These are phyloP conservation scores for Dipteronia dyeriana DNA, from an alignment of 345 rosid genomes.

Conservation along the genomic window DNA sequence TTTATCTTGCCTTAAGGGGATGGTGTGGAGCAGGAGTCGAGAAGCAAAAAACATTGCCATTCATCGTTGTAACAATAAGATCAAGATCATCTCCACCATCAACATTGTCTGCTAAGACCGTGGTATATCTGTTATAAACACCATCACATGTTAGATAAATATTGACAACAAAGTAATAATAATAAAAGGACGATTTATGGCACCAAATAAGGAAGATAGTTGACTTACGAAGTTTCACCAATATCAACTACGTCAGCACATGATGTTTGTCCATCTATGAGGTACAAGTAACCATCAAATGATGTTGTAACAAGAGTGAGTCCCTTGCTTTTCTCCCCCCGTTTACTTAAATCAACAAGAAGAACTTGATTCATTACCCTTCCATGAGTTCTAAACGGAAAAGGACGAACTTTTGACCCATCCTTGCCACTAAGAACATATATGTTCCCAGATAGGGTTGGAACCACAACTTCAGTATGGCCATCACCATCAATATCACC, in stretches of 20 bases:
- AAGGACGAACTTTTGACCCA: conserved; percentile 83
- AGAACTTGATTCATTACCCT: conserved; percentile 98
- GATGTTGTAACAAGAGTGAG: conserved; percentile 92
- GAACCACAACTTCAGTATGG: conserved; percentile 87
- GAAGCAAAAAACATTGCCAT: conserved; percentile 98
- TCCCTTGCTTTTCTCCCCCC: conserved; percentile 77
- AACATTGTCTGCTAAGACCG: conserved; percentile 97
- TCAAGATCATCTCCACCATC: conserved; percentile 99
- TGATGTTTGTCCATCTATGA: conserved; percentile 96
- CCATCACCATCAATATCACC: conserved; percentile 99
- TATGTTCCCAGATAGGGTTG: conserved; percentile 89
- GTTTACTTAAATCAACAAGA: conserved; percentile 83
- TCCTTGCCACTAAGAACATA: conserved; percentile 95
- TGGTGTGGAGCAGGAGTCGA: conserved; percentile 94
- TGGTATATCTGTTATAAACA: conserved; percentile 71
- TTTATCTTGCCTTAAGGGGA: conserved; percentile 82
- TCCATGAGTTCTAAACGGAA: conserved; percentile 97
- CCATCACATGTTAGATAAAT: conserved; percentile 17
- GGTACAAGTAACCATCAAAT: conserved; percentile 94
- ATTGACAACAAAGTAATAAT: conserved; percentile 6
- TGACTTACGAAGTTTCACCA: conserved; percentile 97
- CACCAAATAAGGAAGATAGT: conserved; percentile 13
- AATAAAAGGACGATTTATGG: conserved; percentile 4
- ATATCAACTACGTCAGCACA: conserved; percentile 97
- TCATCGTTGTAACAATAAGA: conserved; percentile 96